phyloP scores from a whole-genome alignment of 176 grass and related monocot species.

The Ampelocalamus luodianensis region DNA sequence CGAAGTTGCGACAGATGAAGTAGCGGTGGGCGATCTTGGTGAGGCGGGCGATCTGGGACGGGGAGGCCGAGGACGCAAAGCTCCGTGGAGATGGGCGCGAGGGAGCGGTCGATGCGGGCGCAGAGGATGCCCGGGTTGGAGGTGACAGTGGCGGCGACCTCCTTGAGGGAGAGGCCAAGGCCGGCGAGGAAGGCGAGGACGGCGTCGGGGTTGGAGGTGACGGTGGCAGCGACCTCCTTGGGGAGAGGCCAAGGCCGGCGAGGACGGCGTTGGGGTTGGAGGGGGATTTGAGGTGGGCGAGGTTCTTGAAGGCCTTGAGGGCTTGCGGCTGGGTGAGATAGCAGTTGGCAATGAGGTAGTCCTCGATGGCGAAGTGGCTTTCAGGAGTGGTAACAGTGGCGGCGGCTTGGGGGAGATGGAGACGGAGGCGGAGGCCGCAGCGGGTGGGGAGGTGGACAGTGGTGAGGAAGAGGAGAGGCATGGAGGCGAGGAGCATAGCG shows the following conservation, averaged over 20 bases:
- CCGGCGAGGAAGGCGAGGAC: slow-evolving; percentile 48
- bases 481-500: slow-evolving; percentile 35
- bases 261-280: slow-evolving; percentile 58
- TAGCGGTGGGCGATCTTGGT: slow-evolving; percentile 51
- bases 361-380: slow-evolving; percentile 47
- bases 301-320: slow-evolving; percentile 57
- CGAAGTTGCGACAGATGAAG: slow-evolving; percentile 54
- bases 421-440: slow-evolving; percentile 31
- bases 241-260: too few relatives aligned
- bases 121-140: slow-evolving; percentile 16
- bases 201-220: slow-evolving; percentile 52
- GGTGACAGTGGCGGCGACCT: not conserved
- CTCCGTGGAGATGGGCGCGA: too few relatives aligned
- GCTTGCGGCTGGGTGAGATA: slow-evolving; percentile 49
- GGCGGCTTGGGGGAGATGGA: slow-evolving; percentile 19
- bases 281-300: not conserved
- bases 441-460: slow-evolving; percentile 2
- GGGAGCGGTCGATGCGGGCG: too few relatives aligned
- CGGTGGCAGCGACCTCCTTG: not conserved
- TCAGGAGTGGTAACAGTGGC: not conserved
- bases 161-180: too few relatives aligned
- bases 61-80: slow-evolving; percentile 53
- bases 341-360: slow-evolving; percentile 61
- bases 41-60: slow-evolving; percentile 52
- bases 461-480: slow-evolving; percentile 50